These are phyloP conservation scores for Microbotryum saponariae DNA, from an alignment of 1,284 basidiomycete genomes.

Conservation along the genomic window DNA sequence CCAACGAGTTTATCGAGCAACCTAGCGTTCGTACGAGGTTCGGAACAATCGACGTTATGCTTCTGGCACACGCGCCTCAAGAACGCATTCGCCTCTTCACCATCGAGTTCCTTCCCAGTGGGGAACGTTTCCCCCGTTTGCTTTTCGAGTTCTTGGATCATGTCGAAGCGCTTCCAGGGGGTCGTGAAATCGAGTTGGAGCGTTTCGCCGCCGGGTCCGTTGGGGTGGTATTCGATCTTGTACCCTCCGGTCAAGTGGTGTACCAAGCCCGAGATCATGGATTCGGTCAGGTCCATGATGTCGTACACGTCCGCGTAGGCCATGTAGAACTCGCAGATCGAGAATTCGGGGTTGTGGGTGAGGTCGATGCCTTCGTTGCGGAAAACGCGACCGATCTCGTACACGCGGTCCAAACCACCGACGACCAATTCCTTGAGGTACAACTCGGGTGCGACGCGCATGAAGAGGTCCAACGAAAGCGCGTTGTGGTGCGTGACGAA, in stretches of 20 bases:
- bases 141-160: constrained; percentile 93
- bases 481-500: constrained; percentile 99
- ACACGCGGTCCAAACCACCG: constrained; percentile 93
- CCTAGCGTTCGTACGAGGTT: constrained; percentile 90
- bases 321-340: constrained; percentile 99
- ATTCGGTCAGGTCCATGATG: constrained; percentile 94
- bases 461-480: constrained; percentile 92
- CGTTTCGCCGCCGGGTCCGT: constrained; percentile 46
- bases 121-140: constrained; percentile 91
- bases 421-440: constrained; percentile 98
- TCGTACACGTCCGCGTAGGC: constrained; percentile 99
- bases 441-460: constrained; percentile 94
- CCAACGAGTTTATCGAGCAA: constrained; percentile 98
- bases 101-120: constrained; percentile 81
- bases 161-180: constrained; percentile 99
- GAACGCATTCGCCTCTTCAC: constrained; percentile 81
- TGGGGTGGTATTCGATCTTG: constrained; percentile 78
- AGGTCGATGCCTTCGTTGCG: constrained; percentile 98
- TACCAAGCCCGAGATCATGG: constrained; percentile 83
- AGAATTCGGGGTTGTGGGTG: constrained; percentile 95
- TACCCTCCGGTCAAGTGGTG: constrained; percentile 79
- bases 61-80: constrained; percentile 67
- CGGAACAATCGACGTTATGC: constrained; percentile 96
- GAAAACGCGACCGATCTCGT: constrained; percentile 97
- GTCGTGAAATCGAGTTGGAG: constrained; percentile 81